Conservation (phyloP, 345 rosid species). For the Gossypioides kirkii region DNA sequence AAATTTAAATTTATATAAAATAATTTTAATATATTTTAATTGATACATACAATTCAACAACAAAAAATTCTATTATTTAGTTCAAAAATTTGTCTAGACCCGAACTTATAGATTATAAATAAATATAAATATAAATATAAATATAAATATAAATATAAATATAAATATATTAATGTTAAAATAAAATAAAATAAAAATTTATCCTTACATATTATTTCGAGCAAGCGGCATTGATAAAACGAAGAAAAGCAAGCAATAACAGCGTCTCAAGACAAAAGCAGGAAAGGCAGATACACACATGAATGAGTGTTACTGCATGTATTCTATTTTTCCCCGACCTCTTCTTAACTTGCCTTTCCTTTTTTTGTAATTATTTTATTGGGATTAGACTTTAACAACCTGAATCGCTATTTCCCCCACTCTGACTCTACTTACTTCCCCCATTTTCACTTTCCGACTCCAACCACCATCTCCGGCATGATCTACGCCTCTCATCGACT, state of each 20-base stretch:
- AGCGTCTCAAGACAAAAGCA: neutral
- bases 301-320: neutral
- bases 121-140: no score
- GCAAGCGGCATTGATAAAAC: no score
- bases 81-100: no score
- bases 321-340: neutral
- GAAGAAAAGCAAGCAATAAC: neutral
- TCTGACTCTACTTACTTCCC: slow-evolving; percentile 11
- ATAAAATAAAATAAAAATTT: no score
- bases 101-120: no score
- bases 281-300: neutral
- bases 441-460: slow-evolving; percentile 1
- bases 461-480: slow-evolving; percentile 20
- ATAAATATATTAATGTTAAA: no score
- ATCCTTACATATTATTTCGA: no score
- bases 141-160: no score
- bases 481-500: slow-evolving; percentile 32
- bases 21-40: no score
- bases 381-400: neutral
- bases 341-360: neutral
- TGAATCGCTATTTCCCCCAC: slow-evolving; percentile 8
- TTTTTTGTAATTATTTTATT: neutral
- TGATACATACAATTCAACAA: no score
- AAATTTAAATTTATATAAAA: no score
- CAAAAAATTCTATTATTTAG: no score